phyloP scores from a whole-genome alignment of 176 grass and related monocot genomes.

The Phyllostachys edulis region DNA sequence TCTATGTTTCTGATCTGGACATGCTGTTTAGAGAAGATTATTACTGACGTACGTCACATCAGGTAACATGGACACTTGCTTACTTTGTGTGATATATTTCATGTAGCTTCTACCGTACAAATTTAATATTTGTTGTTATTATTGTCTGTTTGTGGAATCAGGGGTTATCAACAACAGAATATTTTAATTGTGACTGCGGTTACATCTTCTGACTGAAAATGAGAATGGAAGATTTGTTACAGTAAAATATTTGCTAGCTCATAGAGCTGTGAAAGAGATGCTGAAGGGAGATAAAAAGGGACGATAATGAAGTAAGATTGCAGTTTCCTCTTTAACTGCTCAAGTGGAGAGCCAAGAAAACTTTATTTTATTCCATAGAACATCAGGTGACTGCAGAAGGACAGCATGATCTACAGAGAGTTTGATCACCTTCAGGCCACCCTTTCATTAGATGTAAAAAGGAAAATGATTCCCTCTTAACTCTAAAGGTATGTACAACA shows the following conservation, averaged over 20 bases:
- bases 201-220: neutral
- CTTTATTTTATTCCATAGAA: conserved; percentile 7
- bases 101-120: conserved; percentile 7
- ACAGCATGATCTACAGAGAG: neutral
- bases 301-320: neutral
- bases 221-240: conserved; percentile 1
- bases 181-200: neutral
- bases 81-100: conserved; percentile 18
- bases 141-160: conserved; percentile 4
- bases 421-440: neutral
- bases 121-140: neutral
- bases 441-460: neutral
- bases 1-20: neutral
- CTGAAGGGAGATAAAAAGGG: neutral
- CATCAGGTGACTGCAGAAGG: neutral
- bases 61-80: conserved; percentile 4
- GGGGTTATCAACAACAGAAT: neutral
- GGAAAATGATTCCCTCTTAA: neutral
- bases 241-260: conserved; percentile 10
- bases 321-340: conserved; percentile 3
- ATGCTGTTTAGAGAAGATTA: neutral
- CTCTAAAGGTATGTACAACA: conserved; percentile 4
- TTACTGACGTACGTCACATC: neutral
- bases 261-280: neutral
- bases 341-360: neutral